phyloP scores from a whole-genome alignment of 1,139 yeast genomes.

The Pichia terricola region DNA sequence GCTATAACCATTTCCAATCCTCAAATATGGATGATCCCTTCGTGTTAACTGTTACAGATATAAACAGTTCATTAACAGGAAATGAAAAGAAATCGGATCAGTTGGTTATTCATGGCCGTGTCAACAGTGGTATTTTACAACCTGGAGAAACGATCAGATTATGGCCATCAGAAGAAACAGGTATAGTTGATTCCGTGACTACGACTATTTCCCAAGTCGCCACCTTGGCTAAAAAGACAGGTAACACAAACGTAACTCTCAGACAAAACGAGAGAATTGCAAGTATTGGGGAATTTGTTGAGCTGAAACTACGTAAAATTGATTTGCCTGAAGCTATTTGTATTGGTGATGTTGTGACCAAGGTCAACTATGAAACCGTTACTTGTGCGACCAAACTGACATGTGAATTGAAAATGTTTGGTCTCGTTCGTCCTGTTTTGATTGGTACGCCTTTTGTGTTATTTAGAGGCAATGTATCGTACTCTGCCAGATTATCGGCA shows the following conservation, averaged over 20 bases:
- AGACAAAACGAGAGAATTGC: slow-evolving; percentile 32
- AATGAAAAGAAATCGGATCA: slow-evolving; percentile 25
- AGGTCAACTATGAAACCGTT: neutral
- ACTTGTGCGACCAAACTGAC: slow-evolving; percentile 8
- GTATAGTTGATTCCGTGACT: slow-evolving; percentile 33
- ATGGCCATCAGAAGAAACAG: slow-evolving; percentile 44
- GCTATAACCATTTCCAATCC: slow-evolving; percentile 4
- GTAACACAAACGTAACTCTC: slow-evolving; percentile 22
- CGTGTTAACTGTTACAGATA: slow-evolving; percentile 42
- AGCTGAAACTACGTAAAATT: slow-evolving; percentile 44
- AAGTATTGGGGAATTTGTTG: slow-evolving; percentile 62
- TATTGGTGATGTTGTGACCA: slow-evolving; percentile 65
- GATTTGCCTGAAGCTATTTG: slow-evolving; percentile 38
- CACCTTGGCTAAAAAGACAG: slow-evolving; percentile 1
- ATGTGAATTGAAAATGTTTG: slow-evolving; percentile 57
- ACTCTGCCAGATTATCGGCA: slow-evolving; percentile 25
- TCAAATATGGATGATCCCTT: slow-evolving; percentile 26
- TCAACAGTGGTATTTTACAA: slow-evolving; percentile 67
- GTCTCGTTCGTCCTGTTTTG: slow-evolving; percentile 59
- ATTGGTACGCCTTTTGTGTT: slow-evolving; percentile 77
- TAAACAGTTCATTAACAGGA: slow-evolving; percentile 12
- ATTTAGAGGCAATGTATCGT: slow-evolving; percentile 72
- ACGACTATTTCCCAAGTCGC: slow-evolving; percentile 15
- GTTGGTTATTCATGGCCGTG: slow-evolving; percentile 56
- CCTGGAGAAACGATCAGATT: slow-evolving; percentile 62